These are phyloP conservation scores for Penstemon barbatus DNA, from an alignment of 257 asterid genomes.

Conservation along the genomic window DNA sequence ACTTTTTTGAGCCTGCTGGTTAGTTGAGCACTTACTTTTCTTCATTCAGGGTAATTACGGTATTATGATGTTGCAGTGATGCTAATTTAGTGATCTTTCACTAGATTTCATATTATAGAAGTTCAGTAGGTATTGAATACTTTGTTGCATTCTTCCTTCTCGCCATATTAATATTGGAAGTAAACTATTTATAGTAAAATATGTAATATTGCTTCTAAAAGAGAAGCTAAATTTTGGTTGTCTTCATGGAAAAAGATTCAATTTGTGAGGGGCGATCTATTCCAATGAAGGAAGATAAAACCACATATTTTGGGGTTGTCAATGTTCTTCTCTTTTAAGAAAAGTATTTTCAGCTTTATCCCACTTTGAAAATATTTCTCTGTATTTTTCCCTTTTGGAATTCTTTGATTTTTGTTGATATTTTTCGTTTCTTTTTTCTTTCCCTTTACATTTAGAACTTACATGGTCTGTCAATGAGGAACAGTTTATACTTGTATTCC, in stretches of 20 bases:
- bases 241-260: constrained; percentile 24
- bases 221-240: neutral
- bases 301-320: constrained; percentile 14
- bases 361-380: too few species aligned
- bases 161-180: constrained; percentile 11
- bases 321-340: too few species aligned
- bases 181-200: neutral
- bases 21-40: constrained; percentile 40
- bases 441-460: too few species aligned
- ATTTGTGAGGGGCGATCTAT: constrained; percentile 16
- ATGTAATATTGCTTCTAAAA: neutral
- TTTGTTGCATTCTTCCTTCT: constrained; percentile 12
- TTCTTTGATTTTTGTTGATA: too few species aligned
- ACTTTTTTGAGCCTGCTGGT: constrained; percentile 98
- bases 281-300: constrained; percentile 16
- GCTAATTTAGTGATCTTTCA: constrained; percentile 24
- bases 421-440: too few species aligned
- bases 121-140: constrained; percentile 20
- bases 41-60: constrained; percentile 23
- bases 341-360: too few species aligned
- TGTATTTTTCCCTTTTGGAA: too few species aligned
- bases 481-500: too few species aligned
- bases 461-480: too few species aligned
- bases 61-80: constrained; percentile 10
- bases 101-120: constrained; percentile 21